Base-by-base conservation (phyloP, 768 basidiomycete genomes). In the Lentinus brumalis region DNA sequence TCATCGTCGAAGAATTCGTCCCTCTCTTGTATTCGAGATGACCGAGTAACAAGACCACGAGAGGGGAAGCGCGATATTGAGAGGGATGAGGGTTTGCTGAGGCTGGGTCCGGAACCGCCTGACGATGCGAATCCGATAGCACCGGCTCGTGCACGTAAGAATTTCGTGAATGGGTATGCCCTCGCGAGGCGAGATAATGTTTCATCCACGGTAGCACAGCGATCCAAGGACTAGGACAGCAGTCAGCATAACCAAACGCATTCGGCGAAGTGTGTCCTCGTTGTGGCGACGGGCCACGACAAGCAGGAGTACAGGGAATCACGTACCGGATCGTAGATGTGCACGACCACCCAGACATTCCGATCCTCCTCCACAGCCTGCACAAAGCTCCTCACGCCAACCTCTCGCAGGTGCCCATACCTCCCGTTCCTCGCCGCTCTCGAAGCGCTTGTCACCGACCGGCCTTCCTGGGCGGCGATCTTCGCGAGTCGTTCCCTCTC, bases 401-500 rank as follows among this genome's bases (percentile, higher is more conserved):
- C 90, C 71, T 94, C 92, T 50, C 92, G 77, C 65, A 94, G 70
- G 73, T 94, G 88, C 1, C 92, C 91, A 74, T 91, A 93, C 57
- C 78, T 73, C 0, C 86, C 86, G 66, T 82, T 82, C 35, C 71
- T 73, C 68, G 60, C 76, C 74, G 53, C 77, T 15, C 42, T 31
- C 30, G 59, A 49, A 56, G 55, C 47, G 42, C 38, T 18, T 11
- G 52, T n/a, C 26, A 31, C 59, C 11, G 51, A 40, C 29, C 47
- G 47, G 64, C 83, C 83, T 66, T 75, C 77, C 66, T 75, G 63
- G 44, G 82, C 78, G 35, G 76, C 78, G 47, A 77, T 79, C 65
- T 84, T 83, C 21, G 79, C 77, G 11, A 69, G 73, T 38, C 49
- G 70, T 66, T 84, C 85, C 52, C 82, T 73, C 66, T 89, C 89